Conservation (phyloP, 495 filamentous ascomycete species). For the Penicillium desertorum region DNA sequence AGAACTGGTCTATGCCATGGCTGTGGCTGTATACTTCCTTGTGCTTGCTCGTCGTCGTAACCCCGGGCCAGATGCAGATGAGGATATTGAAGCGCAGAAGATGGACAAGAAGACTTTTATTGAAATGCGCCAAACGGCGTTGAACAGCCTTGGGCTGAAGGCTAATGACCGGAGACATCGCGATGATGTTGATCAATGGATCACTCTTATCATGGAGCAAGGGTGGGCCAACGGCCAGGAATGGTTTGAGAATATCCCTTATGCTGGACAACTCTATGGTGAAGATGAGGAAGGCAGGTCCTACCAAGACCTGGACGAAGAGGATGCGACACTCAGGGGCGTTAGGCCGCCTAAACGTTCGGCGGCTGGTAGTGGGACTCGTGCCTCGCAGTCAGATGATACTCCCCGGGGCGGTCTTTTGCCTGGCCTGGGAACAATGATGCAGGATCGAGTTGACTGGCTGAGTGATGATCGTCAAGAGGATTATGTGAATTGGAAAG, state of each 20-base stretch:
- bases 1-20: constrained; percentile 41
- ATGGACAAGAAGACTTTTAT: constrained; percentile 50
- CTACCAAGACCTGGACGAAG: constrained; percentile 33
- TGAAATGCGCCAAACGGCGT: constrained; percentile 50
- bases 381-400: constrained; percentile 6
- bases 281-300: constrained; percentile 46
- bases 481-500: constrained; percentile 74
- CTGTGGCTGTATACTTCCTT: constrained; percentile 71
- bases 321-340: constrained; percentile 29
- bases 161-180: constrained; percentile 39
- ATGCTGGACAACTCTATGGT: constrained; percentile 40
- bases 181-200: constrained; percentile 60
- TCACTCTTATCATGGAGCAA: constrained; percentile 54
- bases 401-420: constrained; percentile 42
- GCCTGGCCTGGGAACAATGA: constrained; percentile 71
- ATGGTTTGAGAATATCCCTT: constrained; percentile 62
- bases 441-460: constrained; percentile 81
- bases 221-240: constrained; percentile 63
- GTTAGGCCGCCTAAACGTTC: constrained; percentile 29
- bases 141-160: constrained; percentile 39
- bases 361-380: constrained; percentile 13
- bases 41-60: constrained; percentile 46
- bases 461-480: constrained; percentile 66
- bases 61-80: constrained; percentile 23
- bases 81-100: constrained; percentile 32